Conservation (phyloP, 2,329 filamentous ascomycete species). For the Penicillium crustosum region DNA sequence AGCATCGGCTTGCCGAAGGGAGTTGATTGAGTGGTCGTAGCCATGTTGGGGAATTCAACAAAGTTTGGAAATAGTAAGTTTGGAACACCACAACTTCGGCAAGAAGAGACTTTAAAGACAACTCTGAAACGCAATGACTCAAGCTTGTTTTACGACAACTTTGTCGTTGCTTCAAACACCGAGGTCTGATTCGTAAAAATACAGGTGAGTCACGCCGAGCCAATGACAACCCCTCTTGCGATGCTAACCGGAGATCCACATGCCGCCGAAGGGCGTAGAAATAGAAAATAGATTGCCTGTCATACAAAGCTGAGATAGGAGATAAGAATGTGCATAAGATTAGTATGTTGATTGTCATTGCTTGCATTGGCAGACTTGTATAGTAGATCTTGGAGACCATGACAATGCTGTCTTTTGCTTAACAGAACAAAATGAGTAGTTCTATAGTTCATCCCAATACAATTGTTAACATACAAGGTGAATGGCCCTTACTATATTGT, state of each 20-base stretch:
- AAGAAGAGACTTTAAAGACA: background rate
- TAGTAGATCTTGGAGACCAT: background rate
- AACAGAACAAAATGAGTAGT: background rate
- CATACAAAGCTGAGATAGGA: background rate
- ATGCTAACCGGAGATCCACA: slow-evolving; percentile 8
- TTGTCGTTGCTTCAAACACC: background rate
- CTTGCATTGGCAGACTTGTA: background rate
- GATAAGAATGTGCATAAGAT: background rate
- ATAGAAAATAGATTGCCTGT: slow-evolving; percentile 24
- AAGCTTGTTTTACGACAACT: background rate
- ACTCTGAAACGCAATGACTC: background rate
- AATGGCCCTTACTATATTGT: background rate
- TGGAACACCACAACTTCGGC: background rate
- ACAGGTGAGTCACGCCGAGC: slow-evolving; percentile 2
- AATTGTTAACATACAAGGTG: background rate
- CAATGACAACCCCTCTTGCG: background rate
- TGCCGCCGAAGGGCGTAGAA: slow-evolving; percentile 8
- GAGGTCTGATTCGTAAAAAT: background rate
- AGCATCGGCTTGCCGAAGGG: slow-evolving; percentile 57
- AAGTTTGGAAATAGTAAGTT: background rate
- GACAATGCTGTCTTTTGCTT: background rate
- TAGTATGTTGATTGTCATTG: background rate
- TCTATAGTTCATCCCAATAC: background rate
- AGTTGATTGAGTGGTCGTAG: slow-evolving; percentile 17
- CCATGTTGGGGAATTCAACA: background rate